Base-by-base conservation (phyloP, 345 rosid species). In the Salix udensis region DNA sequence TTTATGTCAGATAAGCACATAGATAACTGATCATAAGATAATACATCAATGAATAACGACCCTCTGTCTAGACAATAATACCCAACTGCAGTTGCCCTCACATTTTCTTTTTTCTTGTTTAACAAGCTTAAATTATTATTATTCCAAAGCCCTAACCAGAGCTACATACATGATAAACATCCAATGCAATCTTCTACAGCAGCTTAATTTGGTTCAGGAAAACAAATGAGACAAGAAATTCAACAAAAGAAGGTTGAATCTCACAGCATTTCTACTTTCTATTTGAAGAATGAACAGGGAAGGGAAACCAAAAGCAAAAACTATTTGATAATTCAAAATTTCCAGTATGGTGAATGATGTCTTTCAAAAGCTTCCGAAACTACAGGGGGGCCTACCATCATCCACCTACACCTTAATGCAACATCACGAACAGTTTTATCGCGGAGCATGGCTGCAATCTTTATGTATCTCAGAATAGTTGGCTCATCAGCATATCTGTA, bases 381-480 rank as follows among this genome's bases (percentile, higher is more conserved):
- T 19, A 61, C 72, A 28, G 37, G 64, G 71, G 68, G 58, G 39
- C 91, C 79, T 87, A 96, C 99, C 72, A 85, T 88, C 94, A 92
- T 84, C 97, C 97, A 96, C 79, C 97, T 87, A 82, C 99, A 93
- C 87, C 97, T 89, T 88, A 96, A 79, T 67, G 99, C 98, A 85
- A 96, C 98, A 86, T 96, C 99, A 28, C 99, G 91, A 6, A 96
- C 96, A 12, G 91, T 89, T 86, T 96, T 96, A 46, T 93, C 92
- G 71, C 79, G 97, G 78, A 96, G 84, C 69, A 82, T 84, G 34
- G 91, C 91, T 2, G 98, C 98, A 79, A 96, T 88, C 81, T 91
- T 93, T 70, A 96, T 86, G 82, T 92, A 96, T 87, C 79, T 96
- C 92, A 92, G 83, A 61, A 96, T 91, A 80, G 85, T 89, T 61